Percentiles rank a stretch among this genome's conserved stretches.
Evolutionary conservation across 306 rosid genomes (phyloP).

Genomic region (Geum urbanum): DNA sequence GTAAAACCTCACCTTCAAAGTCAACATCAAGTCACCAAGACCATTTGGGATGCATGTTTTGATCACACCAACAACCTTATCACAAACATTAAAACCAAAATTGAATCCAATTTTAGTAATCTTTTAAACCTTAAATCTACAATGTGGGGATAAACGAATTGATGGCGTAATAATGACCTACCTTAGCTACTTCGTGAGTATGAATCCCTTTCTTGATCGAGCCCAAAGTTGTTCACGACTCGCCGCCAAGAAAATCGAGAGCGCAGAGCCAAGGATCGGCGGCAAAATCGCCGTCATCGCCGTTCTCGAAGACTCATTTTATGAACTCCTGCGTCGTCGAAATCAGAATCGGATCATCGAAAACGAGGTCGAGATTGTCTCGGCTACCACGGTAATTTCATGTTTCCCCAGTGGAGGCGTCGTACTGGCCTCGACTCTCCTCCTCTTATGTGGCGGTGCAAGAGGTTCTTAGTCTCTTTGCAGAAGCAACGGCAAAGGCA

Average conservation of each 20-base stretch:
- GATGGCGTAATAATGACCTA: constrained; percentile 6
- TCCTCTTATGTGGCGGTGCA: too few species aligned
- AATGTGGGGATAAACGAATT: too few species aligned
- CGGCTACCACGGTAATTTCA: too few species aligned
- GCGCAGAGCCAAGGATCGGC: constrained; percentile 58
- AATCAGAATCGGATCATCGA: constrained; percentile 20
- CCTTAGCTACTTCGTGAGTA: constrained; percentile 36
- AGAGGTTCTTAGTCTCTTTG: too few species aligned
- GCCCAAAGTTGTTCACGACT: constrained; percentile 33
- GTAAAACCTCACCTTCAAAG: constrained; percentile 49
- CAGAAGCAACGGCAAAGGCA: too few species aligned
- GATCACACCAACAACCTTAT: constrained; percentile 52
- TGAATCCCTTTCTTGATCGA: constrained; percentile 43
- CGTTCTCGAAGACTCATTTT: constrained; percentile 36
- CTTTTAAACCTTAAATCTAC: too few species aligned
- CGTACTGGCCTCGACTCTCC: too few species aligned
- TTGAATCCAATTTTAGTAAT: too few species aligned
- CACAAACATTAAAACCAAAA: background rate
- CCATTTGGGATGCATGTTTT: constrained; percentile 71
- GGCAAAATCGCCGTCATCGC: constrained; percentile 40
- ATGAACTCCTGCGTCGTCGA: constrained; percentile 66
- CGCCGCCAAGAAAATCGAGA: constrained; percentile 38
- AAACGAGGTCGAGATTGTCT: background rate
- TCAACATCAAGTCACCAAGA: constrained; percentile 62
- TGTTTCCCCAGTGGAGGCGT: too few species aligned